phyloP scores from a whole-genome alignment of 805 yeast species.

The Cyberlindnera xylosilytica region DNA sequence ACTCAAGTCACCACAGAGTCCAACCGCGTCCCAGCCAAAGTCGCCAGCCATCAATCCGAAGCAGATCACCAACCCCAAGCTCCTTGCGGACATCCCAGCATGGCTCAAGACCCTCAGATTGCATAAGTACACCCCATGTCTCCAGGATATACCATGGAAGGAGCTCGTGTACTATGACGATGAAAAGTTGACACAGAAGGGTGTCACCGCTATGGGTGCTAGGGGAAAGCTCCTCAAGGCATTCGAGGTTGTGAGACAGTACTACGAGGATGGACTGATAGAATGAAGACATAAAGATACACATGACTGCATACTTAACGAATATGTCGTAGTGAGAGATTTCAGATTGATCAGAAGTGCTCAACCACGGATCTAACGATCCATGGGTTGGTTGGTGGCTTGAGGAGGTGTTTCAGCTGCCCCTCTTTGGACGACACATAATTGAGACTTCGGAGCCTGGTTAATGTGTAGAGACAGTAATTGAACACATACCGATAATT shows the following conservation, averaged over 20 bases:
- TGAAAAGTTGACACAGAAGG: conserved; percentile 64
- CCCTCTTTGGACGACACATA: too few relatives aligned
- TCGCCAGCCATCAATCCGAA: conserved; percentile 47
- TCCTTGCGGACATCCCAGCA: conserved; percentile 76
- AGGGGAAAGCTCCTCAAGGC: conserved; percentile 90
- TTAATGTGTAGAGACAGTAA: too few relatives aligned
- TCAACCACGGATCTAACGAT: too few relatives aligned
- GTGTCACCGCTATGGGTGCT: conserved; percentile 95
- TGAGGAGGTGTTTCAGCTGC: too few relatives aligned
- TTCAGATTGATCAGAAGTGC: too few relatives aligned
- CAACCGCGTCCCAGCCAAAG: conserved; percentile 25
- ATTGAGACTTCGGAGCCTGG: too few relatives aligned
- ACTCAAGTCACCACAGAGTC: conserved; percentile 8
- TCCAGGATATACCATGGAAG: conserved; percentile 74
- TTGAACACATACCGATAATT: too few relatives aligned
- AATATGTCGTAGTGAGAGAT: too few relatives aligned
- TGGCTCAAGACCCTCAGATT: conserved; percentile 89
- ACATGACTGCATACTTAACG: too few relatives aligned
- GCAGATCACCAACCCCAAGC: conserved; percentile 48
- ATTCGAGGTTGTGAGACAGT: conserved; percentile 74
- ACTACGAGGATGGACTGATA: conserved; percentile 39
- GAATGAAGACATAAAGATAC: too few relatives aligned
- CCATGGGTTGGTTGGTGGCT: too few relatives aligned
- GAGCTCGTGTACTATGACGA: conserved; percentile 73
- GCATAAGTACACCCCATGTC: conserved; percentile 89